Conservation (phyloP, 2,329 filamentous ascomycete species). For the Gliomastix tumulicola region DNA sequence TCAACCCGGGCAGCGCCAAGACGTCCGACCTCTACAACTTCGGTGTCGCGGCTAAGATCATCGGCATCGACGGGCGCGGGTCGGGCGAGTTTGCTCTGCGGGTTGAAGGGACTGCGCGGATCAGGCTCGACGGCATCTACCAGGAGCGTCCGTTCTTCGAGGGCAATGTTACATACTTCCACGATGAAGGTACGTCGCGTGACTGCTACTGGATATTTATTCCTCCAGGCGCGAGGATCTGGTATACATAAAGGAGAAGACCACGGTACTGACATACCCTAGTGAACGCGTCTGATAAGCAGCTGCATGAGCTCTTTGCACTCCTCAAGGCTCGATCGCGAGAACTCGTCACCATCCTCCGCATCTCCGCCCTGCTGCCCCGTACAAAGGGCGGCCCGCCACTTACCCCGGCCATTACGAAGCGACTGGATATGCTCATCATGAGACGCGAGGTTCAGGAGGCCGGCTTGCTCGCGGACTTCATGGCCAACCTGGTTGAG, state of each 20-base stretch:
- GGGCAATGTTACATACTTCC: constrained; percentile 64
- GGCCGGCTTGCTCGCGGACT: constrained; percentile 82
- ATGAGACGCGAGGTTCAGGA: constrained; percentile 73
- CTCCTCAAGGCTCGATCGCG: constrained; percentile 78
- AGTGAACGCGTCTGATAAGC: constrained; percentile 41
- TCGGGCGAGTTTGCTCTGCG: constrained; percentile 74
- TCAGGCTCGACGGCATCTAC: constrained; percentile 57
- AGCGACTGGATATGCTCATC: constrained; percentile 83
- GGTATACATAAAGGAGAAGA: too few species aligned
- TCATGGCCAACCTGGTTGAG: constrained; percentile 91
- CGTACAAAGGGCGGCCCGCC: constrained; percentile 55
- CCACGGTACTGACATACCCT: too few species aligned
- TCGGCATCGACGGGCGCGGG: constrained; percentile 68
- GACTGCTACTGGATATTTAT: too few species aligned
- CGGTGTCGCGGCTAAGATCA: constrained; percentile 74
- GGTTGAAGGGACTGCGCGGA: constrained; percentile 76
- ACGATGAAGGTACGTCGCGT: constrained; percentile 56
- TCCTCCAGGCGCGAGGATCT: too few species aligned
- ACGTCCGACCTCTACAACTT: constrained; percentile 74
- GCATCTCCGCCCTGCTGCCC: constrained; percentile 78
- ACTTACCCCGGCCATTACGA: constrained; percentile 77
- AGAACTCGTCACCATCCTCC: constrained; percentile 77
- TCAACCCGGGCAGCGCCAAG: constrained; percentile 52
- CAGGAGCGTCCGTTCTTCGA: constrained; percentile 84
- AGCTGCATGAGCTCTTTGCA: constrained; percentile 65